Evolutionary conservation across 345 rosid species (phyloP).

Genomic region (Citrus cavaleriei): DNA sequence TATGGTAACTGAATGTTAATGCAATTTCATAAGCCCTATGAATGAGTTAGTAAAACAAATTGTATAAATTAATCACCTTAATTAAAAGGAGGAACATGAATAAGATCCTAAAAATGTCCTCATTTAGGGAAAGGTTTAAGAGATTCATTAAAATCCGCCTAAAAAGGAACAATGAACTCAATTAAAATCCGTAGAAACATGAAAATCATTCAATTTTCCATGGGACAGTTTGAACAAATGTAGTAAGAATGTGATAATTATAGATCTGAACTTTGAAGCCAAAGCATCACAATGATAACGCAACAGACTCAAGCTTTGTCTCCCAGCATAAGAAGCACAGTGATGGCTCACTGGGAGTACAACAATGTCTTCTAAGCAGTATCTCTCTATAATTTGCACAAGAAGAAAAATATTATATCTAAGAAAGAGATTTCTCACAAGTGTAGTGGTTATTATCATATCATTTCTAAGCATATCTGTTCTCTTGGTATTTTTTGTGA

Average conservation of each 20-base stretch:
- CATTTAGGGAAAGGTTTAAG: neutral
- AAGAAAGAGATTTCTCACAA: neutral
- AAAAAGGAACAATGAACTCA: neutral
- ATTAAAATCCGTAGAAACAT: neutral
- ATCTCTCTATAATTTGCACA: neutral
- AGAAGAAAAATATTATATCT: neutral
- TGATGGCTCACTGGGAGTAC: neutral
- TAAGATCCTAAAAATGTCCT: neutral
- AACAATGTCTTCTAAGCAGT: neutral
- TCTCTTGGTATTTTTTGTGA: neutral
- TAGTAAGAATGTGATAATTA: neutral
- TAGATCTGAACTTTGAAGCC: neutral
- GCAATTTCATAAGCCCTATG: neutral
- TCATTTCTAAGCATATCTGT: neutral
- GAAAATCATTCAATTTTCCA: neutral
- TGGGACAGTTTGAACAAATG: neutral
- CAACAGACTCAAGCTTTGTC: neutral
- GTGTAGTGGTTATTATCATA: neutral
- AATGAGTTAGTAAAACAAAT: neutral
- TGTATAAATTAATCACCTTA: too few relatives aligned
- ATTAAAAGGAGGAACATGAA: neutral
- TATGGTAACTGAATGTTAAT: neutral
- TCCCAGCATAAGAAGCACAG: neutral
- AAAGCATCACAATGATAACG: neutral
- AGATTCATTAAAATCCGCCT: neutral